phyloP scores from a whole-genome alignment of 495 filamentous ascomycete species.

The Rusavskia elegans region DNA sequence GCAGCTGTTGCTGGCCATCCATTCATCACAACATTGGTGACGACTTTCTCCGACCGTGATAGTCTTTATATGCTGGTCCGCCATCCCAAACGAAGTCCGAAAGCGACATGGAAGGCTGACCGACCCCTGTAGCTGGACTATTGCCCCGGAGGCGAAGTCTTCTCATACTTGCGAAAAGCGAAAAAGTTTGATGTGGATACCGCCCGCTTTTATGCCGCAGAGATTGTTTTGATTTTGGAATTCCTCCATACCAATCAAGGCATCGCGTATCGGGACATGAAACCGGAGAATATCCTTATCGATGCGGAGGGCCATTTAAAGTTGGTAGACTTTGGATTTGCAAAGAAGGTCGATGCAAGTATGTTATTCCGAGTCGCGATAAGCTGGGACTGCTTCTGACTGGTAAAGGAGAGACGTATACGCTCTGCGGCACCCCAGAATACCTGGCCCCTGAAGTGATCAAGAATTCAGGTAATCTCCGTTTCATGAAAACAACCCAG shows the following conservation, averaged over 20 bases:
- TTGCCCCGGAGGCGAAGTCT: conserved; percentile 89
- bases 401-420: conserved; percentile 69
- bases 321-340: conserved; percentile 97
- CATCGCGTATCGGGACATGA: conserved; percentile 87
- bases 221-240: conserved; percentile 85
- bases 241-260: conserved; percentile 74
- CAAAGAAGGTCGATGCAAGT: conserved; percentile 59
- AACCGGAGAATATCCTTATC: conserved; percentile 89
- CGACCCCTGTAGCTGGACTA: conserved; percentile 50
- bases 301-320: conserved; percentile 90
- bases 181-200: conserved; percentile 75
- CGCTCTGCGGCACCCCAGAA: conserved; percentile 89
- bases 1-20: conserved; percentile 81
- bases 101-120: not conserved
- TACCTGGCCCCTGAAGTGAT: conserved; percentile 96
- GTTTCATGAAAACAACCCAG: no score
- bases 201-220: conserved; percentile 85
- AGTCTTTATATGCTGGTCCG: conserved; percentile 82
- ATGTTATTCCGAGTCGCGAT: conserved; percentile 11
- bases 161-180: conserved; percentile 76
- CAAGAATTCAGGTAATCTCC: conserved; percentile 49
- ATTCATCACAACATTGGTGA: conserved; percentile 84
- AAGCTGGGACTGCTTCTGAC: not conserved
- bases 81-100: not conserved
- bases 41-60: conserved; percentile 79